Percentiles rank a stretch among this genome's conserved stretches.
Conservation (phyloP, 768 basidiomycete species). For the Thelephora ganbajun region DNA sequence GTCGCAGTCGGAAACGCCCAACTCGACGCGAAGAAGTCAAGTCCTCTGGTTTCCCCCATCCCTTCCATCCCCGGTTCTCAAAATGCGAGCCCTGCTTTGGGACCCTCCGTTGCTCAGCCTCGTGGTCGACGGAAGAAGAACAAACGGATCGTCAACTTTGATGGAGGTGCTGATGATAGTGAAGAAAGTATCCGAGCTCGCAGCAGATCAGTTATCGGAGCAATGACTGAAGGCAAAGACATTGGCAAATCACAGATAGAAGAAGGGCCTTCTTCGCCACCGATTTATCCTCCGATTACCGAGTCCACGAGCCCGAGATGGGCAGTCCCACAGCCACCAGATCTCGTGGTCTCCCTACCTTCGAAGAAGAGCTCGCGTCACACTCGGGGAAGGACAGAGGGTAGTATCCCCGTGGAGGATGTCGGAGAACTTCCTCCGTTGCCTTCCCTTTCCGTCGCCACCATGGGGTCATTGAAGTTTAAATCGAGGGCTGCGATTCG, state of each 20-base stretch:
- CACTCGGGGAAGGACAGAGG: constrained; percentile 37
- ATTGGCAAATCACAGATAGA: neutral
- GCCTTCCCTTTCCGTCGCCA: constrained; percentile 2
- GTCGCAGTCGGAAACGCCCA: constrained; percentile 35
- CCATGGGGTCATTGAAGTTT: constrained; percentile 12
- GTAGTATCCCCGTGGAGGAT: constrained; percentile 14
- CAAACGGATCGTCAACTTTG: constrained; percentile 71
- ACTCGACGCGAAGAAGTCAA: constrained; percentile 6
- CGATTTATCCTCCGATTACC: neutral
- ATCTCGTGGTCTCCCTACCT: constrained; percentile 7
- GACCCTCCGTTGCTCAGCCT: constrained; percentile 22
- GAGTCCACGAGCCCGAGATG: neutral
- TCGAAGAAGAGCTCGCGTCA: constrained; percentile 21
- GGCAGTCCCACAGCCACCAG: neutral
- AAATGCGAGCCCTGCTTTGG: constrained; percentile 30
- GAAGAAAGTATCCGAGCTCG: constrained; percentile 13
- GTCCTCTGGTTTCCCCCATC: constrained; percentile 16
- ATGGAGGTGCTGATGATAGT: constrained; percentile 28
- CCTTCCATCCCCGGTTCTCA: constrained; percentile 26
- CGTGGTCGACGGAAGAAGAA: constrained; percentile 44
- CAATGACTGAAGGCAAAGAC: constrained; percentile 1
- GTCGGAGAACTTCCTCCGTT: constrained; percentile 6
- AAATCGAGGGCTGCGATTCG: constrained; percentile 29
- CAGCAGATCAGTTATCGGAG: neutral
- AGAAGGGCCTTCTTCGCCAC: no score